Evolutionary conservation across 2,329 filamentous ascomycete species (phyloP), one percentile per base, ranked within the genome.

Genomic region (Cercospora sojina): DNA sequence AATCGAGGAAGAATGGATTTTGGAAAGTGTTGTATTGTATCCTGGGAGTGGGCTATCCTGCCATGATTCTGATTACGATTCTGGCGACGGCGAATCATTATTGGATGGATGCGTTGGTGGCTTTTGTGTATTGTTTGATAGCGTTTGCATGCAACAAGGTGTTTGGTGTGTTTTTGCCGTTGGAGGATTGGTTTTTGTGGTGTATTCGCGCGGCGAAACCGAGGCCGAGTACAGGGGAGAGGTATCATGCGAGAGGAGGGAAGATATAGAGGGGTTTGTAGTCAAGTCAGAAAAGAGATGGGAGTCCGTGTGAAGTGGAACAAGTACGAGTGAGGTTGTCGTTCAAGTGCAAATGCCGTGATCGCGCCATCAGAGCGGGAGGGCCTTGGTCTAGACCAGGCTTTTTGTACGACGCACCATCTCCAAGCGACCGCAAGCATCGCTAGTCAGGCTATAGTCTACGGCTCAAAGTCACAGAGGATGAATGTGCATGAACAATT

Each of bases 1-100:
- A 83, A 62, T 71, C 72, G n/a, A 73, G 79, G 49, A 83, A 83
- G 71, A 77, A 76, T 7, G 63, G 69, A 1, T 73, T 79, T 47
- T 79, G 80, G 72, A 82, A 82, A 69, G 67, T 78, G 4, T 79
- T 82, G 63, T 84, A 83, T 67, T 69, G 82, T 2, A n/a, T 74
- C 0, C 58, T 85, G 16, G 85, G 85, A 31, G 65, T 87, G 18
- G 77, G 79, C 56, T 87, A 87, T 71, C 85, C 85, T 1, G 70
- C 76, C 5, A 82, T 84, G 72, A 85, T 87, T 60, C 73, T 88
- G 58, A 79, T 83, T 0, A 84, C 83, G 31, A 88, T 88, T 65
- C 81, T 88, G 18, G 83, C 85, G 12, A 88, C 86, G 0, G 86
- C 85, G 29, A 88, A 88, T 69, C 86, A 85, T 72, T 89, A 85